phyloP scores from a whole-genome alignment of 106 monocot genomes.

The Allium fistulosum region DNA sequence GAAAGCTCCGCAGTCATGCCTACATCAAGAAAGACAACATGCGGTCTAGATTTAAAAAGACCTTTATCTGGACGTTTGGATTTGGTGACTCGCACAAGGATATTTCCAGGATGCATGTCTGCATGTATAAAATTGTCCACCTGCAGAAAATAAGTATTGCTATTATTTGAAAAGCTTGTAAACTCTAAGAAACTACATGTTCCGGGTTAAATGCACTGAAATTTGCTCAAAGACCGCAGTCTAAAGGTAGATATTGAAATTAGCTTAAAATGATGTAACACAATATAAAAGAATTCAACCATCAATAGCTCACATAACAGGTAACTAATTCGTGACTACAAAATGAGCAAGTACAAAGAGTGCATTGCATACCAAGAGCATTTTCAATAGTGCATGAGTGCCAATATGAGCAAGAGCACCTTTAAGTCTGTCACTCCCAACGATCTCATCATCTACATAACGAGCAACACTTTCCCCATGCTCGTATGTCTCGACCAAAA shows the following conservation, averaged over 20 bases:
- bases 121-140: slow-evolving; percentile 30
- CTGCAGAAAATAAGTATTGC: slow-evolving; percentile 5
- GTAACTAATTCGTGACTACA: not conserved
- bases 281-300: too few species aligned
- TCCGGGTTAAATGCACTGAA: too few species aligned
- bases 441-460: slow-evolving; percentile 66
- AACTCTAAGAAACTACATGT: too few species aligned
- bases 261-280: too few species aligned
- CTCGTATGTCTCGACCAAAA: slow-evolving; percentile 89
- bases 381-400: slow-evolving; percentile 62
- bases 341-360: not conserved
- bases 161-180: too few species aligned
- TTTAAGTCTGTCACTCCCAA: slow-evolving; percentile 47
- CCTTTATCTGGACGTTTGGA: slow-evolving; percentile 11
- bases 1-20: slow-evolving; percentile 28
- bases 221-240: too few species aligned
- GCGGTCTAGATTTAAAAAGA: slow-evolving; percentile 23
- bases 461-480: slow-evolving; percentile 74
- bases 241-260: too few species aligned
- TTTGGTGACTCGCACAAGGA: slow-evolving; percentile 15
- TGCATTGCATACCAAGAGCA: slow-evolving; percentile 47
- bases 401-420: slow-evolving; percentile 73
- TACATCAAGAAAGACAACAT: slow-evolving; percentile 25
- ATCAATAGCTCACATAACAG: not conserved
- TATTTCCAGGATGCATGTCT: slow-evolving; percentile 31